Conservation (phyloP, 495 filamentous ascomycete genomes). For the Penicillium lagena region DNA sequence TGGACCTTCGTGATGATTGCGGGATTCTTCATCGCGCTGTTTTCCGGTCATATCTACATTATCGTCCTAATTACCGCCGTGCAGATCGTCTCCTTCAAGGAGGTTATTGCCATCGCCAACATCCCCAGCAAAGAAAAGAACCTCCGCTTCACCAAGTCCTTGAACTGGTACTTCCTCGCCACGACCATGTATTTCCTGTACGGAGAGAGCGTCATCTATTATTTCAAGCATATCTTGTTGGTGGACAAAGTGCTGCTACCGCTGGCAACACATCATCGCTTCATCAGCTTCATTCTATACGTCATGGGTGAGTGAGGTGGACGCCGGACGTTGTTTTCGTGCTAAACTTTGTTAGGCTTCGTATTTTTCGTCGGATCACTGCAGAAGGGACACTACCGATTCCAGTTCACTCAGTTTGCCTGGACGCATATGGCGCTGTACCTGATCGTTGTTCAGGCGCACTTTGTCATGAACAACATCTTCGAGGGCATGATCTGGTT, state of each 20-base stretch:
- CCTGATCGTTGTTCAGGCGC: constrained; percentile 94
- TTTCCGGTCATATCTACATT: constrained; percentile 95
- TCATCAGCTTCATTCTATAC: constrained; percentile 97
- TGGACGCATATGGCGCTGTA: constrained; percentile 99
- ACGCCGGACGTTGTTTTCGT: neutral
- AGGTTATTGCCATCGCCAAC: constrained; percentile 96
- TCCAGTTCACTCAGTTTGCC: constrained; percentile 98
- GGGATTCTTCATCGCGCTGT: constrained; percentile 83
- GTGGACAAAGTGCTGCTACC: constrained; percentile 91
- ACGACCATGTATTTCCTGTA: constrained; percentile 99
- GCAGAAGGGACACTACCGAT: constrained; percentile 90
- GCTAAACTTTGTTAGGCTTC: constrained; percentile 58
- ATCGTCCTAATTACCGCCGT: constrained; percentile 85
- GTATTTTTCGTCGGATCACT: constrained; percentile 98
- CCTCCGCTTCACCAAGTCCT: constrained; percentile 84
- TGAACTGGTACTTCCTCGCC: constrained; percentile 99
- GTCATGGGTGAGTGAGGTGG: constrained; percentile 67
- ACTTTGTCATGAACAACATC: constrained; percentile 99
- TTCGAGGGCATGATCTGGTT: constrained; percentile 99
- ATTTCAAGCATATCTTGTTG: constrained; percentile 96
- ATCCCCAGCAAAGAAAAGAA: constrained; percentile 87
- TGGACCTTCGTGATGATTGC: constrained; percentile 98
- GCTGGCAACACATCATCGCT: constrained; percentile 94
- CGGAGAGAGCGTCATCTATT: constrained; percentile 98
- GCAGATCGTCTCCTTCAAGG: constrained; percentile 97